Percentiles rank a stretch among this genome's conserved stretches.
Evolutionary conservation across 2,329 filamentous ascomycete genomes (phyloP).

Genomic region (Arthroderma uncinatum): DNA sequence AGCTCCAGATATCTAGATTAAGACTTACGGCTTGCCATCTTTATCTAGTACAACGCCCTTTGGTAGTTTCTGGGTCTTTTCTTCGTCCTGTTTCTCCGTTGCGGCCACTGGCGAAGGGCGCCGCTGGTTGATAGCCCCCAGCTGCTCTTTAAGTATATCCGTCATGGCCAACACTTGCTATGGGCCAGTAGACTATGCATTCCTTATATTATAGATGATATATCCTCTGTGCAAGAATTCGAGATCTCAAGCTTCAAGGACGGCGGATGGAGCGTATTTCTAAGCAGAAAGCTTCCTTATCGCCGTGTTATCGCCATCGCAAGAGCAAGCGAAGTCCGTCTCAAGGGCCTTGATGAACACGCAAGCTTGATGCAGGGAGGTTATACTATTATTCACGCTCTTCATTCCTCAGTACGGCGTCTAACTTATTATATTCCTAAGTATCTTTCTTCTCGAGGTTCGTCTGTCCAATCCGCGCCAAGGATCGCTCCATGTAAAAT

Average conservation of each 20-base stretch:
- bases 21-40: constrained; percentile 40
- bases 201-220: neutral
- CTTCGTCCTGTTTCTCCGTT: constrained; percentile 16
- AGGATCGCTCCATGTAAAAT: neutral
- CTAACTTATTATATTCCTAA: too few species aligned
- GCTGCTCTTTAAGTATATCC: constrained; percentile 19
- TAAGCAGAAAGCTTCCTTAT: neutral
- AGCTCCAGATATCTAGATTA: neutral
- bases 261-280: neutral
- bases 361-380: neutral
- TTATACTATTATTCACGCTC: too few species aligned
- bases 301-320: neutral
- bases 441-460: neutral
- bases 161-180: constrained; percentile 10
- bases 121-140: constrained; percentile 13
- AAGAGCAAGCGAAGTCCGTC: too few species aligned
- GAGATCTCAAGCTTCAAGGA: too few species aligned
- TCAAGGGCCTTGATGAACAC: too few species aligned
- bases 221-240: too few species aligned
- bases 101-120: constrained; percentile 1
- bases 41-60: constrained; percentile 41
- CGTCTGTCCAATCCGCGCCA: too few species aligned
- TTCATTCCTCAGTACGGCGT: too few species aligned
- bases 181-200: neutral
- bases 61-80: constrained; percentile 23